A percentile compares a stretch with the other conserved stretches of the same genome.
These are phyloP conservation scores for Mycena pura DNA, from an alignment of 768 basidiomycete genomes.

Conservation along the genomic window DNA sequence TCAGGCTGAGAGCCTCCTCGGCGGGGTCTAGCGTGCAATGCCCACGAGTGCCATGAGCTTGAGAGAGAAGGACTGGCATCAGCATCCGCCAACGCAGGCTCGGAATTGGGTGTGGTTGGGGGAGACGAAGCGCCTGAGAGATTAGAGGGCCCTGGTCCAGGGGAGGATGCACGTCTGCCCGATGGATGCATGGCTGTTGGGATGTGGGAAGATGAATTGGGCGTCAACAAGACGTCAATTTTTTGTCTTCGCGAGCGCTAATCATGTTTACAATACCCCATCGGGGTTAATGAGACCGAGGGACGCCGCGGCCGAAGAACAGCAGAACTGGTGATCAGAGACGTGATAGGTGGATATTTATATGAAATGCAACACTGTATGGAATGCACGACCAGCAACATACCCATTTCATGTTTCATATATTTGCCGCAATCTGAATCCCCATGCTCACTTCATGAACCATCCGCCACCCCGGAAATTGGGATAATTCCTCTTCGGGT, in stretches of 20 bases:
- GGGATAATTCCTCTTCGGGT: no score
- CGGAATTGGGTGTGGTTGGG: background rate
- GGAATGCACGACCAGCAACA: no score
- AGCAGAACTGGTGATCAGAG: background rate
- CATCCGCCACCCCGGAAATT: no score
- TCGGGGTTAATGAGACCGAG: background rate
- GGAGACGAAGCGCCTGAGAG: background rate
- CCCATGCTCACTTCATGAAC: no score
- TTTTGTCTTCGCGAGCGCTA: background rate
- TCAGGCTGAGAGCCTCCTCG: background rate
- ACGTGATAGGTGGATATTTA: no score
- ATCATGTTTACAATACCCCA: background rate
- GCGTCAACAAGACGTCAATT: background rate
- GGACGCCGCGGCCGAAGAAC: background rate
- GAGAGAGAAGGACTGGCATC: background rate
- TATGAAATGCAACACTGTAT: no score
- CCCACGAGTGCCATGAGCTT: background rate
- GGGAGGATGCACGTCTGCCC: constrained; percentile 1
- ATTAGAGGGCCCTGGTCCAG: background rate
- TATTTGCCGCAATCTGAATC: no score
- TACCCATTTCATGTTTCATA: no score
- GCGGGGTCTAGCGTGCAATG: background rate
- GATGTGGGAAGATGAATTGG: background rate
- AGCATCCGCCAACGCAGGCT: background rate
- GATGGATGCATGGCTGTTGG: background rate